Evolutionary conservation across 2,329 filamentous ascomycete species (phyloP), one percentile per base, ranked within the genome.

Genomic region (Leptographium lundbergii): DNA sequence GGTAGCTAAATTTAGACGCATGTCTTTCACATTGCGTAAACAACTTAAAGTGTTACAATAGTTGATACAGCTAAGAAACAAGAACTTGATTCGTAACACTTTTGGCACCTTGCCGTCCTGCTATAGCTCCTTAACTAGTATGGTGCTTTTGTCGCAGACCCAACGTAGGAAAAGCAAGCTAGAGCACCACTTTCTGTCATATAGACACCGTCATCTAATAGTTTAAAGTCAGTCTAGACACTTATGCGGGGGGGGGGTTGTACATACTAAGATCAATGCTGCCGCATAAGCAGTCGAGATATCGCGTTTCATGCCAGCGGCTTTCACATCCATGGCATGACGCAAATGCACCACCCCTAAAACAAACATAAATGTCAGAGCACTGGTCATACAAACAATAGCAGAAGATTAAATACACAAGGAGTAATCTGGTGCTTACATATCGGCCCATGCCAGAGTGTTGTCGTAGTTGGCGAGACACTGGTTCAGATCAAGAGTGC

Each of bases 391-490:
- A 56, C 2, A 47, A n/a, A 6, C 22, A 9, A 17, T 14, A 24
- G 10, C 1, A 27, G 4, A 39, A 13, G 13, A 39, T 4, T 17
- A 39, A 39, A 39, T 17, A 39, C 14, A 17, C 36, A 39, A 39
- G 1, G 36, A 39, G 36, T 14, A 4, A 17, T 2, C 6, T 39
- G 1, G 36, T 34, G 32, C 22, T 24, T 19, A 25, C 32, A n/a
- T 32, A 13, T 48, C 27, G 6, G 48, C 60, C 62, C 62, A 63
- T 17, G 13, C 55, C 1, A 63, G 51, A 2, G 62, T 45, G 57
- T 61, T 58, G 45, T 61, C 32, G 53, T 57, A 63, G 57, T 63
- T 63, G 52, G 57, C 62, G 2, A 63, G 47, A 22, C 62, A 63
- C 14, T 57, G 57, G 27, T 24, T 60, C 6, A 63, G 58, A 39